Base-by-base conservation (phyloP, 2,329 filamentous ascomycete genomes). In the Ophiostoma montium region DNA sequence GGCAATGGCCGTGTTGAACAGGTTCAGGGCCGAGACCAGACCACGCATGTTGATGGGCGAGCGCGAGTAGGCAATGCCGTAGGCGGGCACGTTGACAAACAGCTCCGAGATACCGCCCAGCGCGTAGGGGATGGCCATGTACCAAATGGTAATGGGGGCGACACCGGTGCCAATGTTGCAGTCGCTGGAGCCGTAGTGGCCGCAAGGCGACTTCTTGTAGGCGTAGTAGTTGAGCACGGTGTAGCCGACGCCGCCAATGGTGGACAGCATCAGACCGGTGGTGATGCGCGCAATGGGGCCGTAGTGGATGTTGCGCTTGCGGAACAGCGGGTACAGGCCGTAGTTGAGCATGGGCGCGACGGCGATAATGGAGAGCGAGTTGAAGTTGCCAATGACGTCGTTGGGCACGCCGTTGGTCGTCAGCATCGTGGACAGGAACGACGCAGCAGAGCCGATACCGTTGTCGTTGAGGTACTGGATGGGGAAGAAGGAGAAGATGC, bases 201-300 rank as follows among this genome's bases (percentile, higher is more conserved):
- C 67, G 55, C 67, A 69, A 5, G 67, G 67, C 3, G 65, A 68
- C 55, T 60, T 13, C 56, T 67, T 53, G 59, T 69, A 69, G 15
- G 64, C 66, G 51, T 65, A 68, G 57, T 64, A 64, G 57, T 67
- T 65, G 35, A 69, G 54, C 7, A 69, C 47, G 12, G 64, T 61
- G 56, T 68, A 68, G n/a, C 63, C 67, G 9, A 63, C 59, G 42
- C 71, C 68, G 38, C 67, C 67, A 15, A 75, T 49, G 1, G 67
- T 65, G 3, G 72, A 72, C 55, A 78, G 57, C 39, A 62, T 57
- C 50, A 76, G 67, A 32, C 74, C 74, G 3, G 70, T 70, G 0
- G 80, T 72, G 59, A 89, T 86, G 64, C 80, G 81, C 66, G 79
- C 85, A 65, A 87, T 81, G n/a, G 83, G 85, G 0, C 74, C 81